Conservation (phyloP, 805 yeast species). For the Saccharomycopsis sp. region DNA sequence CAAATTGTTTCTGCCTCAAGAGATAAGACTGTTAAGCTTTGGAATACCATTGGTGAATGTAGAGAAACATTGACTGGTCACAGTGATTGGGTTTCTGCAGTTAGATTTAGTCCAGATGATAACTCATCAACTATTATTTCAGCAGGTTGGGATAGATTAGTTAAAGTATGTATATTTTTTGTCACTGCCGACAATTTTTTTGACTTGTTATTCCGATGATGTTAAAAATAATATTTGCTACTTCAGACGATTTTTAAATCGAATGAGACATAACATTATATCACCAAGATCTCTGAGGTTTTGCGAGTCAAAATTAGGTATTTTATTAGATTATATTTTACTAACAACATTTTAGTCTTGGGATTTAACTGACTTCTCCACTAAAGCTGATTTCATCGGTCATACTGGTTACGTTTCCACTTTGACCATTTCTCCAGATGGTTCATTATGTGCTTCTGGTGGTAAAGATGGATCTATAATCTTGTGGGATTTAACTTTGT, state of each 20-base stretch:
- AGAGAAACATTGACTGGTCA: slow-evolving; percentile 91
- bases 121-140: slow-evolving; percentile 77
- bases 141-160: slow-evolving; percentile 98
- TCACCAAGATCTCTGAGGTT: slow-evolving; percentile 99
- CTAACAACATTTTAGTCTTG: slow-evolving; percentile 58
- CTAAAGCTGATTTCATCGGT: slow-evolving; percentile 95
- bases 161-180: slow-evolving; percentile 74
- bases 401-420: slow-evolving; percentile 99
- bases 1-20: slow-evolving; percentile 96
- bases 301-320: neutral
- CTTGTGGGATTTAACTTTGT: slow-evolving; percentile 93
- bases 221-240: slow-evolving; percentile 87
- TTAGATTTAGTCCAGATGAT: slow-evolving; percentile 88
- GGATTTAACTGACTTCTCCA: slow-evolving; percentile 79
- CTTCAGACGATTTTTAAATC: slow-evolving; percentile 81
- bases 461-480: slow-evolving; percentile 99
- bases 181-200: neutral
- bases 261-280: slow-evolving; percentile 90
- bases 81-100: slow-evolving; percentile 98
- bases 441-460: slow-evolving; percentile 98
- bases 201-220: slow-evolving; percentile 53
- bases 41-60: slow-evolving; percentile 99
- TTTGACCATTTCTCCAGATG: slow-evolving; percentile 98
- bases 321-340: slow-evolving; percentile 2
- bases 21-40: slow-evolving; percentile 97